These are phyloP conservation scores for Xylariomycetidae sp. DNA, from an alignment of 2,329 filamentous ascomycete genomes.

Conservation along the genomic window DNA sequence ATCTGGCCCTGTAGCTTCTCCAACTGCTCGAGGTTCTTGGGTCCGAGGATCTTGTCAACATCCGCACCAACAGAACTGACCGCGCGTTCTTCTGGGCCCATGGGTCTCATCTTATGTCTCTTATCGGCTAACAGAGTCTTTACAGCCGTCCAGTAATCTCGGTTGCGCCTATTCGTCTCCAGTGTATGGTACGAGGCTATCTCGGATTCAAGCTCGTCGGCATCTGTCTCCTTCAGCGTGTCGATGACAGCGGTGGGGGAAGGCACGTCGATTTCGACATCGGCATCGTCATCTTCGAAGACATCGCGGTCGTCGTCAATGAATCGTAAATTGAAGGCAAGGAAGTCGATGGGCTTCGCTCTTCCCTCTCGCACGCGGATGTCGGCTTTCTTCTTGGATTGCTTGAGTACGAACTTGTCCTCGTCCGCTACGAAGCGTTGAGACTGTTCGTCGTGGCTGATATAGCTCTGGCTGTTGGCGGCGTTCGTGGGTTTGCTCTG, in stretches of 20 bases:
- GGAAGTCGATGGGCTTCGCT: conserved; percentile 87
- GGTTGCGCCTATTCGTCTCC: conserved; percentile 71
- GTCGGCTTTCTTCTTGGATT: conserved; percentile 96
- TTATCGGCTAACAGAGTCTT: conserved; percentile 76
- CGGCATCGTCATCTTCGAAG: conserved; percentile 77
- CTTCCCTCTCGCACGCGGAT: conserved; percentile 88
- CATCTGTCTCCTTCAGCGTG: conserved; percentile 57
- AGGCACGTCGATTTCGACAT: conserved; percentile 67
- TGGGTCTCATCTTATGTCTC: conserved; percentile 57
- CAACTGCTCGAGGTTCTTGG: conserved; percentile 84
- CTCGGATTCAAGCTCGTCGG: conserved; percentile 73
- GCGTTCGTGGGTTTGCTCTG: conserved; percentile 22
- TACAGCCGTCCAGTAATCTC: conserved; percentile 90
- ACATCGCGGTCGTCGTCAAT: conserved; percentile 79
- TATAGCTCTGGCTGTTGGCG: conserved; percentile 34
- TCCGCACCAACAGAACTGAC: conserved; percentile 79
- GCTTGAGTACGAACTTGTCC: conserved; percentile 90
- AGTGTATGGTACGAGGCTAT: conserved; percentile 74
- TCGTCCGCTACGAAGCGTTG: conserved; percentile 87
- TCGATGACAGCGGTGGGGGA: conserved; percentile 79
- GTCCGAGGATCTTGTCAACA: conserved; percentile 78
- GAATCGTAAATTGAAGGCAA: conserved; percentile 84
- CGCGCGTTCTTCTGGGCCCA: conserved; percentile 61
- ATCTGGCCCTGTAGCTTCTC: conserved; percentile 83
- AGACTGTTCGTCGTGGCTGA: conserved; percentile 72